Conservation (phyloP, 208 protist species). For the Porcisia hertigi region DNA sequence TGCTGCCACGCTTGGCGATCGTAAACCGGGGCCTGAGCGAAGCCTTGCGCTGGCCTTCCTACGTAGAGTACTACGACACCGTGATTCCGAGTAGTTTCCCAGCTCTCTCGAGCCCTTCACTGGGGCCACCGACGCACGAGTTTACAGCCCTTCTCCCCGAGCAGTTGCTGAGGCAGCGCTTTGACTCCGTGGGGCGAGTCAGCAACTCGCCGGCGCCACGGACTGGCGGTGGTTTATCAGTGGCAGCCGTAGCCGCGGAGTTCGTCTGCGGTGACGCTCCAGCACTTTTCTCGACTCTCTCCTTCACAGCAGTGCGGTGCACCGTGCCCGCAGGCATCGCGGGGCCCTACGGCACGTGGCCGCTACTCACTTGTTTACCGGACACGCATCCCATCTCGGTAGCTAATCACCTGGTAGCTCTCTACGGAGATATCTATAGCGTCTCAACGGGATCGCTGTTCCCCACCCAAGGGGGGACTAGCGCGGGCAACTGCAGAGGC, state of each 20-base stretch:
- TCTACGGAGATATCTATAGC: conserved; percentile 23
- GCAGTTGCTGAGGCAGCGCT: background rate
- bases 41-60: conserved; percentile 47
- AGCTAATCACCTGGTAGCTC: conserved; percentile 23
- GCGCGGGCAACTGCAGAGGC: background rate
- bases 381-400: conserved; percentile 30
- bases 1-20: conserved; percentile 49
- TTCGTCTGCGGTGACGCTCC: conserved; percentile 18
- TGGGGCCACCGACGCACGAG: background rate
- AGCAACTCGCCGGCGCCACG: background rate
- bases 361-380: conserved; percentile 21
- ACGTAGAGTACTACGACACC: conserved; percentile 50
- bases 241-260: background rate
- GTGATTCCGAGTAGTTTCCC: background rate
- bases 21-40: conserved; percentile 42
- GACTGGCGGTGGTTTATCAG: too few relatives aligned
- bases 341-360: conserved; percentile 21
- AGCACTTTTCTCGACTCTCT: conserved; percentile 11
- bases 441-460: background rate
- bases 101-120: background rate
- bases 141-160: conserved; percentile 12
- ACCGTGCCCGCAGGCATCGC: background rate
- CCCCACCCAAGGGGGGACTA: background rate
- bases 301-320: conserved; percentile 6
- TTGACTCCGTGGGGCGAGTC: conserved; percentile 6